Conservation (phyloP, 2,329 filamentous ascomycete species). For the Apiospora koreana region DNA sequence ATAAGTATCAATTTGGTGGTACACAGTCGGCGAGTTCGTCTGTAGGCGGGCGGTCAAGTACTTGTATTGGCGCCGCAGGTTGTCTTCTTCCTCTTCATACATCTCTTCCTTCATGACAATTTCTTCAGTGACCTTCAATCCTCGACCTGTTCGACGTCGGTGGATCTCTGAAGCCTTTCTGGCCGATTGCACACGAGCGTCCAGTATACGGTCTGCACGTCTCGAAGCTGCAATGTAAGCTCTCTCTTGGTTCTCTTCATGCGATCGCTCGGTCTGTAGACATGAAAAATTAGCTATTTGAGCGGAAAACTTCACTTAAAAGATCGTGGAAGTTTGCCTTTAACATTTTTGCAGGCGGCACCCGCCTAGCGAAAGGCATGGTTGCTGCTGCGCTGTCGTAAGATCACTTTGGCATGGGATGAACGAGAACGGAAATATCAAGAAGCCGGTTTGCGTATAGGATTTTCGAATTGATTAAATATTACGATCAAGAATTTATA, state of each 20-base stretch:
- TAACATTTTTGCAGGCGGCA: conserved; percentile 35
- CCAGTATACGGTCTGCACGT: conserved; percentile 81
- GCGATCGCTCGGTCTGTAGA: conserved; percentile 68
- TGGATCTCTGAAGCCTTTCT: conserved; percentile 88
- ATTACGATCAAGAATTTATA: too few species aligned
- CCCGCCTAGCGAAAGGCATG: conserved; percentile 33
- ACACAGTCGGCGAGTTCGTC: conserved; percentile 61
- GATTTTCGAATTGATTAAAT: too few species aligned
- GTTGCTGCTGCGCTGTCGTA: conserved; percentile 30
- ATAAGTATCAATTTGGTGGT: conserved; percentile 57
- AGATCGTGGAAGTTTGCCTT: conserved; percentile 32
- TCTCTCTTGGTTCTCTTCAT: conserved; percentile 81
- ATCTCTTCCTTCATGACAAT: conserved; percentile 91
- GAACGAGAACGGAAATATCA: too few species aligned
- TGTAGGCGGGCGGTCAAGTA: conserved; percentile 63
- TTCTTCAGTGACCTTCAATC: conserved; percentile 78
- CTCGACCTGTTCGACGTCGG: conserved; percentile 82
- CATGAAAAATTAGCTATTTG: background rate
- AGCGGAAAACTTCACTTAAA: too few species aligned
- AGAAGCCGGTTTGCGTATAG: too few species aligned
- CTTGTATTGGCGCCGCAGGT: conserved; percentile 67
- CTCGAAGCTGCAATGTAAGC: conserved; percentile 92
- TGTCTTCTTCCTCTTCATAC: conserved; percentile 94
- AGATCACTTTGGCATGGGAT: conserved; percentile 46
- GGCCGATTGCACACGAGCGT: conserved; percentile 86